Percentiles rank a stretch among this genome's conserved stretches.
phyloP scores from a whole-genome alignment of 495 filamentous ascomycete species.

The Daldinia vernicosa region DNA sequence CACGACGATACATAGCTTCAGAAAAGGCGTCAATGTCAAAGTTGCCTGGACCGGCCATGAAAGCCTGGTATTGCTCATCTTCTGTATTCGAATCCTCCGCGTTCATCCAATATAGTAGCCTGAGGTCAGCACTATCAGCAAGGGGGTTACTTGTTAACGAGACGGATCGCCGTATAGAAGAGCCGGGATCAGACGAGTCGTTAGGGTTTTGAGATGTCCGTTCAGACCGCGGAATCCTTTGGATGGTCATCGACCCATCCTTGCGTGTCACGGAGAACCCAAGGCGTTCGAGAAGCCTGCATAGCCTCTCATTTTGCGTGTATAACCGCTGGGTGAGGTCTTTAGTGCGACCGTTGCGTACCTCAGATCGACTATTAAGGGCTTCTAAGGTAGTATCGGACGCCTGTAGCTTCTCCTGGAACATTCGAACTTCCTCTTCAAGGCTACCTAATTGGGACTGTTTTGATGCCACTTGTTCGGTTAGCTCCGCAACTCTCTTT shows the following conservation, averaged over 20 bases:
- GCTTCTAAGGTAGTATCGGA: slow-evolving; percentile 61
- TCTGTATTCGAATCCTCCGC: slow-evolving; percentile 71
- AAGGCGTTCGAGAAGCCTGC: slow-evolving; percentile 81
- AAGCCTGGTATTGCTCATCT: slow-evolving; percentile 73
- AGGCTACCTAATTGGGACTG: slow-evolving; percentile 71
- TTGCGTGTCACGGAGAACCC: slow-evolving; percentile 82
- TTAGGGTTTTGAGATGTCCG: slow-evolving; percentile 58
- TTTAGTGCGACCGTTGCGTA: slow-evolving; percentile 73
- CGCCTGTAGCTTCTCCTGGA: slow-evolving; percentile 64
- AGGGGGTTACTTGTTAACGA: slow-evolving; percentile 53
- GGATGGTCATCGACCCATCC: slow-evolving; percentile 76
- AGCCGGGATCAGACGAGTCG: slow-evolving; percentile 69
- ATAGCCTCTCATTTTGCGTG: slow-evolving; percentile 77
- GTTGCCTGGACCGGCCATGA: slow-evolving; percentile 70
- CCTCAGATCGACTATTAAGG: slow-evolving; percentile 62
- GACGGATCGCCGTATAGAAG: slow-evolving; percentile 63
- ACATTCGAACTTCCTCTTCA: slow-evolving; percentile 71
- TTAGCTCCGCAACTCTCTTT: slow-evolving; percentile 64
- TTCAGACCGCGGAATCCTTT: slow-evolving; percentile 75
- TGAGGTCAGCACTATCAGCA: slow-evolving; percentile 65
- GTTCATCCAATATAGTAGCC: slow-evolving; percentile 81
- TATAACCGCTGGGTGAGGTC: slow-evolving; percentile 85
- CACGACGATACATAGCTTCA: slow-evolving; percentile 81
- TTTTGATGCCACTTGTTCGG: slow-evolving; percentile 71
- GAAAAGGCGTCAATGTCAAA: slow-evolving; percentile 86